Evolutionary conservation across 768 basidiomycete genomes (phyloP).

Genomic region (Suillus tomentosus): DNA sequence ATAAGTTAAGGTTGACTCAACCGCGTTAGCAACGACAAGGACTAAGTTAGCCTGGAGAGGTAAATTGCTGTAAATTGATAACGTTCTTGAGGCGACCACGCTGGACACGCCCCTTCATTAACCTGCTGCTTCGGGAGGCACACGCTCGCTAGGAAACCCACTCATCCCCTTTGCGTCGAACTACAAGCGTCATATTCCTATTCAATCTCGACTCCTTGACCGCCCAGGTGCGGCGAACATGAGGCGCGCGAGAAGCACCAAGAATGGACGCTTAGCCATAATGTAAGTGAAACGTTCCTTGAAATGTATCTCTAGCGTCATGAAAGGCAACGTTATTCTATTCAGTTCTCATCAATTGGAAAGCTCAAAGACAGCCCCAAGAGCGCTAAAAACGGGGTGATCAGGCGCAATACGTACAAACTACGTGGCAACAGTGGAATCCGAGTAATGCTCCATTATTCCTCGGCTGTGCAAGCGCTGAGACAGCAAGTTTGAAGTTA

Average conservation of each 20-base stretch:
- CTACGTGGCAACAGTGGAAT: not conserved
- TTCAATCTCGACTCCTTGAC: constrained; percentile 7
- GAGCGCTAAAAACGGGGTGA: no score
- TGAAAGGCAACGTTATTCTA: constrained; percentile 3
- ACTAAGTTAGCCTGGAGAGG: constrained; percentile 1
- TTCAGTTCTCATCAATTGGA: not conserved
- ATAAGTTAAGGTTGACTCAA: constrained; percentile 5
- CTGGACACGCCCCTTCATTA: constrained; percentile 8
- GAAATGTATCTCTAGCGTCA: not conserved
- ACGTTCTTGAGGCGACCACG: not conserved
- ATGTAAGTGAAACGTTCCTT: not conserved
- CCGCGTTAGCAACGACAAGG: not conserved
- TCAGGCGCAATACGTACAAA: not conserved
- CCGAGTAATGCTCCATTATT: not conserved
- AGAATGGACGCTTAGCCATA: not conserved
- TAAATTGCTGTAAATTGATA: constrained; percentile 10
- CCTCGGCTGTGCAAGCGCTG: constrained; percentile 5
- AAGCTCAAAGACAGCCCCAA: no score
- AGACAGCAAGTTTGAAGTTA: not conserved
- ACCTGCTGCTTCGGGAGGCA: constrained; percentile 11
- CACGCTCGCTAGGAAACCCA: constrained; percentile 3
- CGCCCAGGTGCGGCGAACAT: constrained; percentile 17
- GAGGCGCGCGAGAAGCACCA: constrained; percentile 33
- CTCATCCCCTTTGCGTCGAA: constrained; percentile 1
- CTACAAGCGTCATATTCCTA: not conserved